Evolutionary conservation across 2,329 filamentous ascomycete species (phyloP), one percentile per base, ranked within the genome.

Genomic region (Phoma sp.): DNA sequence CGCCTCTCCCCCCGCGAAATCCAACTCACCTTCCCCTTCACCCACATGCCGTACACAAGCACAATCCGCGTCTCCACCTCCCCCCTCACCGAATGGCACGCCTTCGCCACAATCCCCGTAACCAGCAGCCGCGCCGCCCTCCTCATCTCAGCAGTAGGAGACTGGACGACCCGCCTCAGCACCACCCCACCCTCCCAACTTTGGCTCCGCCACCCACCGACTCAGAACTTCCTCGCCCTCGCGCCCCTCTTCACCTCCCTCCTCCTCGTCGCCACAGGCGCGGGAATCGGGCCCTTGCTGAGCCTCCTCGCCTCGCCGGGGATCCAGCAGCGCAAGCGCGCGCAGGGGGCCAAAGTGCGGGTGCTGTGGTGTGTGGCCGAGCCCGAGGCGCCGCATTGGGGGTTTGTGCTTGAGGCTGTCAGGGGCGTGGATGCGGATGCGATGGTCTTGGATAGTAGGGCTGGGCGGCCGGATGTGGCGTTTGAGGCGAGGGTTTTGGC

Each of bases 1-100:
- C 76, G 80, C 4, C 83, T 95, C 13, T 93, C 90, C 0, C 71
- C 81, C 32, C 89, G 92, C 73, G 90, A 89, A 45, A 78, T 90
- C 35, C 83, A 88, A 38, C 81, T 95, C 18, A 85, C 89, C 68
- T 72, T 69, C 43, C 62, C 65, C 4, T 61, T 62, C 52, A n/a
- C 47, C 4, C 18, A 55, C 41, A 65, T 65, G 60, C 62, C 61
- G 4, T 61, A 60, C 47, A 68, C 70, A 7, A 66, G 64, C 11
- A 65, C 66, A 3, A 32, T 50, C 6, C 61, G 61, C 29, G 56
- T 59, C 50, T 59, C 57, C 3, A 53, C 42, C 3, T 46, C 49
- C 4, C 71, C 70, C 0, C 45, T 75, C 0, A 47, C 50, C 2
- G 71, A 75, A 59, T 75, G 72, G 70, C 73, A 75, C 58, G 68